Base-by-base conservation (phyloP, 2,329 filamentous ascomycete genomes). In the Epichloe elymi region DNA sequence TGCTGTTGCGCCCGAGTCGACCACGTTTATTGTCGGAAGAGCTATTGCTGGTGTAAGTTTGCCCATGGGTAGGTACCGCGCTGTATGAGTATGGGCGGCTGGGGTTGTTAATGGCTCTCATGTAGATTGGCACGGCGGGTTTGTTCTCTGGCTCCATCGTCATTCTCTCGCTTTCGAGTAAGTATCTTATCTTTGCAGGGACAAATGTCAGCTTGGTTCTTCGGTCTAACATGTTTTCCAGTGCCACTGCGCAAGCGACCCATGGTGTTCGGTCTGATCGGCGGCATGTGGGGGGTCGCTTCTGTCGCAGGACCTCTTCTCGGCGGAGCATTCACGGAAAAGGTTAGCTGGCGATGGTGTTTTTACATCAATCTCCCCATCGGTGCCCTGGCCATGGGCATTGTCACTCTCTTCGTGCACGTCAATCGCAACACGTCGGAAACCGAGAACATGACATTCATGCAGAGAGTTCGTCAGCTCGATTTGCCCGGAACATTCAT, bases 161-260 rank as follows among this genome's bases (percentile, higher is more conserved):
- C 40, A 73, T 76, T 46, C 62, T 76, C 19, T 55, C 48, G 4
- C 52, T 53, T n/a, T 51, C 57, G 2, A 53, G 58, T 19, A 48
- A 54, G 10, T 40, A 53, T 65, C n/a, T n/a, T n/a, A n/a, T n/a
- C 7, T 26, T 10, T 30, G 30, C 30, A 30, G 30, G 30, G 30
- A 30, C 30, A 30, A 30, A 3, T 30, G 8, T 30, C 23, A 33
- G 23, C 11, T 26, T 5, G 7, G 12, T 8, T 5, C 15, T 39
- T 4, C 26, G 23, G 53, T 52, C 20, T 54, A 50, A 56, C 49
- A 19, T 26, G 19, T 30, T 3, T 3, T 7, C 2, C 12, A 67
- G 73, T 80, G 46, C 77, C 78, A 4, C 68, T 81, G 8, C 63
- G 71, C 7, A 75, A 77, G 57, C 68, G 78, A 35, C 78, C 73